Percentiles rank a stretch among this genome's conserved stretches.
These are phyloP conservation scores for Glonium stellatum DNA, from an alignment of 495 filamentous ascomycete species.

Conservation along the genomic window DNA sequence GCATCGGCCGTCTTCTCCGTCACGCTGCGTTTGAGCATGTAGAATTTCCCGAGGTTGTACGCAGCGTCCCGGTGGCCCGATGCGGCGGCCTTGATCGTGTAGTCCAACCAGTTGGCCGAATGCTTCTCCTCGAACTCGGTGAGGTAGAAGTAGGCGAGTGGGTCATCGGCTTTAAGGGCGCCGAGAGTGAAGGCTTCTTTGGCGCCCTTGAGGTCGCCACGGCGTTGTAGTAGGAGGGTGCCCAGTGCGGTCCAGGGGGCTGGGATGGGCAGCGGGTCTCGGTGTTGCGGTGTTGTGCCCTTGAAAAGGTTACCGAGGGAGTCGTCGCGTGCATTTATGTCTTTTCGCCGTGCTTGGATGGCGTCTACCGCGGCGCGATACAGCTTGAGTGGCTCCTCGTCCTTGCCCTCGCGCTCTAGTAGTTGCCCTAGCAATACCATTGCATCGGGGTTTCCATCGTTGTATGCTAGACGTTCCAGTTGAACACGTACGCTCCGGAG, in stretches of 20 bases:
- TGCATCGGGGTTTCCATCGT: conserved; percentile 12
- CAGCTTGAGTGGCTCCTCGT: conserved; percentile 2
- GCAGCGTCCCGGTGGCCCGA: conserved; percentile 18
- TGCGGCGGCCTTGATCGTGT: conserved; percentile 24
- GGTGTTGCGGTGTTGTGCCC: background rate
- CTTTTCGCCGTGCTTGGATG: background rate
- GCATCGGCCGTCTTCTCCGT: background rate
- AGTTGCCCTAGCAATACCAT: conserved; percentile 17
- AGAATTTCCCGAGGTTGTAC: conserved; percentile 19
- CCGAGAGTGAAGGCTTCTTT: conserved; percentile 13
- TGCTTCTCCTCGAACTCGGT: conserved; percentile 5
- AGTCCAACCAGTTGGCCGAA: conserved; percentile 15
- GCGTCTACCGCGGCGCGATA: conserved; percentile 12
- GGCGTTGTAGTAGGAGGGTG: background rate
- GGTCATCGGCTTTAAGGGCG: conserved; percentile 21
- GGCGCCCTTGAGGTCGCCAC: conserved; percentile 2
- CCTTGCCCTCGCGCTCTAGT: conserved; percentile 7
- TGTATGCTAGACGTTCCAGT: conserved; percentile 6
- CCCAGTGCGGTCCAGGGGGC: conserved; percentile 13
- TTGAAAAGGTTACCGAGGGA: too few species aligned
- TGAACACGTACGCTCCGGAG: background rate
- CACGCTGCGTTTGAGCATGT: background rate
- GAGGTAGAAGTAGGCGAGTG: conserved; percentile 22
- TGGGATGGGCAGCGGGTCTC: conserved; percentile 1
- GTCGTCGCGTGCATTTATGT: too few species aligned